Conservation (phyloP, 2,329 filamentous ascomycete genomes). For the Fusarium continuum region DNA sequence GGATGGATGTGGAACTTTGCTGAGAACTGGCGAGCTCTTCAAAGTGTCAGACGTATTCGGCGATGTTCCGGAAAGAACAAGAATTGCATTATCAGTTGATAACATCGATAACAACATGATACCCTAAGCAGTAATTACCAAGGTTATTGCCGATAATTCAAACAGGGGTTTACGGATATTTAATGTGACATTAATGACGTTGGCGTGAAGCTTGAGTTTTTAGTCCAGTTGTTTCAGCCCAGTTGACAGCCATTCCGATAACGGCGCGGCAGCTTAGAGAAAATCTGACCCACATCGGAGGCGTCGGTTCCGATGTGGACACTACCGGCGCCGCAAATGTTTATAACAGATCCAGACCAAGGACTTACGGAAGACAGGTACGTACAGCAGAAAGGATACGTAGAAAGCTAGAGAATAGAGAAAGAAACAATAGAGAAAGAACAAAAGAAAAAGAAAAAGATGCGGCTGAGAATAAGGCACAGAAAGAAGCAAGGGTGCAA, state of each 20-base stretch:
- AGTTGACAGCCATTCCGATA: constrained; percentile 33
- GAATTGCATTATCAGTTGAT: constrained; percentile 28
- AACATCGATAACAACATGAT: constrained; percentile 35
- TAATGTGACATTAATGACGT: constrained; percentile 27
- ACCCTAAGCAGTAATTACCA: constrained; percentile 17
- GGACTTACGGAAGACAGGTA: not conserved
- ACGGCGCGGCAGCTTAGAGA: constrained; percentile 19
- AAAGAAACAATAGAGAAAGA: not conserved
- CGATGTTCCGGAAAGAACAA: constrained; percentile 23
- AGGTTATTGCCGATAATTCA: constrained; percentile 34
- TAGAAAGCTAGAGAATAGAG: not conserved
- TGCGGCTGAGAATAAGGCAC: constrained; percentile 1
- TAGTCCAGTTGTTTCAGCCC: constrained; percentile 29
- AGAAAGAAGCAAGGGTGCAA: constrained; percentile 13
- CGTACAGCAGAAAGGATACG: not conserved
- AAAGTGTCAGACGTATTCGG: constrained; percentile 1
- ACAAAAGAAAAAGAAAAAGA: not conserved
- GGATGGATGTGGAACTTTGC: constrained; percentile 52
- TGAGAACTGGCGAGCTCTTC: constrained; percentile 10
- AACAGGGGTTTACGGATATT: too few species aligned
- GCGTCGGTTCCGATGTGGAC: constrained; percentile 34
- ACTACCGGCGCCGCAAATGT: not conserved
- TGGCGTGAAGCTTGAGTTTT: constrained; percentile 27
- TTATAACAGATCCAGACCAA: not conserved
- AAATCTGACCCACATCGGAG: constrained; percentile 25